Base-by-base conservation (phyloP, 257 asterid genomes). In the Solanum sejunctum region DNA sequence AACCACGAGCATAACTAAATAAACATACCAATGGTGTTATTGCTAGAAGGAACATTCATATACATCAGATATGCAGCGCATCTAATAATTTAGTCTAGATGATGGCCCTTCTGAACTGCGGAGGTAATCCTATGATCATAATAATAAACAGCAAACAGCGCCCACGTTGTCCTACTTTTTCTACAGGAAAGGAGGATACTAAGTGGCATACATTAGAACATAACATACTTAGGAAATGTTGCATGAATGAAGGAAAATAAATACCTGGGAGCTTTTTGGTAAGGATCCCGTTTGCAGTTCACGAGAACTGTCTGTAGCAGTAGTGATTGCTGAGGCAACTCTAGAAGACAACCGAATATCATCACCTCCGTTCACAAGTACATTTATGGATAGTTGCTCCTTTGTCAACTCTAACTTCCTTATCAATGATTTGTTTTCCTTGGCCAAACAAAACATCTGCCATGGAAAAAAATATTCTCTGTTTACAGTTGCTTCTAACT, bases 391-490 rank as follows among this genome's bases (percentile, higher is more conserved):
- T 12, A 82, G 91, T 61, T 10, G 70, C 84, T 88, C 88, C 84
- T 75, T 87, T 79, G 78, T 80, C 45, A 72, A 89, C 77, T 39
- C 87, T 80, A 88, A 82, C 86, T 72, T 93, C 81, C 63, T 91
- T 72, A 90, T 90, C 89, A 96, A 90, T 55, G 88, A 81, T 83
- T 87, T 93, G 93, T 96, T 95, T 86, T 94, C 98, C 89, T 89
- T 91, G 8, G 90, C 86, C 85, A 92, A 89, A 80, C 89, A 87
- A 84, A 85, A 84, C 36, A 95, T 60, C 99, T 95, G 96, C 89
- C 90, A 55, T 78, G 84, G n/a, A 58, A 70, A 79, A 86, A 86
- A 87, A 80, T 15, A 52, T 4, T 23, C 55, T 21, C 12, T 20
- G 21, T 28, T 61, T 10, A 47, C 5, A 8, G 3, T 21, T 17